Conservation (phyloP, 495 filamentous ascomycete genomes). For the Penicillium daleae region DNA sequence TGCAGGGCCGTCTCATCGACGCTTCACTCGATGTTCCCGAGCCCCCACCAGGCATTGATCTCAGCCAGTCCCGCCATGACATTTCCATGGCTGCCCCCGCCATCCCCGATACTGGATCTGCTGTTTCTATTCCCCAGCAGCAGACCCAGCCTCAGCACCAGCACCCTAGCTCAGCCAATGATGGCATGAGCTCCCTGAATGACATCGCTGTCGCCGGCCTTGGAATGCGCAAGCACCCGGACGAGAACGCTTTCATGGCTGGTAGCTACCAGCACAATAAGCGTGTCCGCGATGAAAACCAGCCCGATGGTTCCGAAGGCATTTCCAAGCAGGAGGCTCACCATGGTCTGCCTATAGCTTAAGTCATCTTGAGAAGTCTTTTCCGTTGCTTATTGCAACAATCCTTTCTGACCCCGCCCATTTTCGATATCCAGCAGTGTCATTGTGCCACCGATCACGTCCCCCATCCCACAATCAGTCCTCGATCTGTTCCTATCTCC, state of each 20-base stretch:
- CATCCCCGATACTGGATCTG: slow-evolving; percentile 16
- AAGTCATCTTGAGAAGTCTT: not conserved
- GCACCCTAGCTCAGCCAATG: slow-evolving; percentile 35
- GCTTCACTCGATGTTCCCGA: slow-evolving; percentile 80
- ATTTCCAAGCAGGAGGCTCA: slow-evolving; percentile 36
- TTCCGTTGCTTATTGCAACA: not conserved
- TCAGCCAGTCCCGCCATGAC: slow-evolving; percentile 45
- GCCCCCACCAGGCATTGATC: slow-evolving; percentile 68
- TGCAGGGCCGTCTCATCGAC: slow-evolving; percentile 89
- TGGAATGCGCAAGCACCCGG: slow-evolving; percentile 51
- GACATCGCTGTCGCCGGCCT: slow-evolving; percentile 51
- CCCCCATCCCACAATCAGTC: not conserved
- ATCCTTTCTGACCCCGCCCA: slow-evolving; percentile 8
- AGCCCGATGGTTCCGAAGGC: slow-evolving; percentile 29
- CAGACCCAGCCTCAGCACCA: slow-evolving; percentile 29
- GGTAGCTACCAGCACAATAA: slow-evolving; percentile 41
- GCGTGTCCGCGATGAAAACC: slow-evolving; percentile 42
- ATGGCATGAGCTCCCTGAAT: slow-evolving; percentile 52
- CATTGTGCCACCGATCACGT: slow-evolving; percentile 14
- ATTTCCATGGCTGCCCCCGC: slow-evolving; percentile 30
- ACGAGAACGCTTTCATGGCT: slow-evolving; percentile 38
- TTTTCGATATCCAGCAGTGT: slow-evolving; percentile 33
- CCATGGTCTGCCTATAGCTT: slow-evolving; percentile 39
- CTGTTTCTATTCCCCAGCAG: slow-evolving; percentile 24
- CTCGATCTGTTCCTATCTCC: not conserved